Base-by-base conservation (phyloP, 192 early-diverging fungal species). In the Backusella parvicylindrica region DNA sequence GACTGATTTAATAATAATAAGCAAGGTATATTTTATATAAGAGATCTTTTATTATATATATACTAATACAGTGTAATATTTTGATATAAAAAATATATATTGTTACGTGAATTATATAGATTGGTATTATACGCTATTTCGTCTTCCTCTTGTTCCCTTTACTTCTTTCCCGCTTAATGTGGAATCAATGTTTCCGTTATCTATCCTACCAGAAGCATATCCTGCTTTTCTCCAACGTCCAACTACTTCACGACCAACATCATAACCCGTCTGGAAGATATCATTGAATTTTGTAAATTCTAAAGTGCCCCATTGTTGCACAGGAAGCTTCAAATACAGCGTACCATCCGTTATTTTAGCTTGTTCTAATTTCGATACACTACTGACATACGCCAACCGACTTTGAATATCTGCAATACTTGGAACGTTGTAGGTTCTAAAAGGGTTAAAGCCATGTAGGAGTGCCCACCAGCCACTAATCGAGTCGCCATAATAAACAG, bases 391-490 rank as follows among this genome's bases (percentile, higher is more conserved):
- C 5, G 97, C 94, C 32, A 99, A 82, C 30, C 97, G 86, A 21
- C 91, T 91, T 82, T 99, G 98, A 75, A 99, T 92, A 76, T 99
- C 98, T 2, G 95, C 91, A 75, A 99, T 86, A 5, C 88, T 90
- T 18, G 98, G 98, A 38, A 99, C 96, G 28, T 86, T 84, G 64
- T 87, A 86, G 56, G 88, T 82, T 50, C 79, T 64, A 68, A 97
- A 90, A 0, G 97, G 97, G 69, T 97, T 95, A 60, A 89, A 89
- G 13, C 91, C 86, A 75, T 94, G 91, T 41, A 95, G 78, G 12
- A 98, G 77, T 6, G 96, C 93, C 86, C 94, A 93, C 90, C 93
- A 95, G n/a, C 98, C 98, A 7, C 92, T 94, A 26, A 99, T 85
- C 5, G 92, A 90, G 72, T 97, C 97, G 33, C 96, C 97, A 75